Conservation (phyloP, 306 rosid species). For the Fragaria iinumae region DNA sequence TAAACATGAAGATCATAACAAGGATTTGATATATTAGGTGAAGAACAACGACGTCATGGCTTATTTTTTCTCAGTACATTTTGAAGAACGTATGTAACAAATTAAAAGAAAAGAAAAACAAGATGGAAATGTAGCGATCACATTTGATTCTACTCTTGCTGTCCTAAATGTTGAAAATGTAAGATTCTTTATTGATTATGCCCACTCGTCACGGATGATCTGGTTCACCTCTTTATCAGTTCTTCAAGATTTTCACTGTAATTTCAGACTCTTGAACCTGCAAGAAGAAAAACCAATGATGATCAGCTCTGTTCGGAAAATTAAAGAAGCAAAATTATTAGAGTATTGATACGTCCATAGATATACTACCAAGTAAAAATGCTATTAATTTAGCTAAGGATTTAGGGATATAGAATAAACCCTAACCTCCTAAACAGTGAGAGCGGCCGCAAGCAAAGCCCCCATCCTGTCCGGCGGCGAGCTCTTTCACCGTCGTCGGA, state of each 20-base stretch:
- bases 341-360: no score
- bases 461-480: no score
- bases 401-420: no score
- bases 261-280: constrained; percentile 40
- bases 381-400: no score
- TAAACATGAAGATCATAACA: background rate
- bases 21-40: background rate
- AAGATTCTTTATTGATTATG: background rate
- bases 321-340: background rate
- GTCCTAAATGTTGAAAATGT: background rate
- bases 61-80: background rate
- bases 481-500: no score
- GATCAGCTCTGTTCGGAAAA: background rate
- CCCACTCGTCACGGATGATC: constrained; percentile 13
- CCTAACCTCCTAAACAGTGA: no score
- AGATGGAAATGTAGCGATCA: background rate
- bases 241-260: constrained; percentile 25
- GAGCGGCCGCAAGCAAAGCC: no score
- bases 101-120: background rate
- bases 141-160: constrained; percentile 17
- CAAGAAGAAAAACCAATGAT: background rate
- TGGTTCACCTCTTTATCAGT: background rate
- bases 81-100: background rate
- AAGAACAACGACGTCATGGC: background rate
- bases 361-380: no score